Evolutionary conservation across 371 early-diverging fungal genomes (phyloP).

Genomic region (Mortierella sp.): DNA sequence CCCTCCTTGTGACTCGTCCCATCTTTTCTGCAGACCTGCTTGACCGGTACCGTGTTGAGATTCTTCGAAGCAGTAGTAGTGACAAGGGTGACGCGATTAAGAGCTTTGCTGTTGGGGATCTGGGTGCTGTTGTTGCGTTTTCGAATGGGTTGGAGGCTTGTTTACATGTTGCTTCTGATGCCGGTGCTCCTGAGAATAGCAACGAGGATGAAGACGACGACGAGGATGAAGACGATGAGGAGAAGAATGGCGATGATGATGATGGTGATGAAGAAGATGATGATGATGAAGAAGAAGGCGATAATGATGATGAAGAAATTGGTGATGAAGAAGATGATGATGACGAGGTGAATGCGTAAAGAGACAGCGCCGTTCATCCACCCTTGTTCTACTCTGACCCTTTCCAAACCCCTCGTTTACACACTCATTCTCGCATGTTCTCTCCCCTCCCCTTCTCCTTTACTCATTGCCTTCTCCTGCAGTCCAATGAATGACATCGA

Average conservation of each 20-base stretch:
- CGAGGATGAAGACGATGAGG: slow-evolving; percentile 5
- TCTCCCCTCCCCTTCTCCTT: too few relatives aligned
- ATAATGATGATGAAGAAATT: not conserved
- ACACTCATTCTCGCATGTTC: too few relatives aligned
- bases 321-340: not conserved
- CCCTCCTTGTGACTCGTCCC: slow-evolving; percentile 17
- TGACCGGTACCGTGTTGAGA: slow-evolving; percentile 33
- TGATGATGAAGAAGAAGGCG: not conserved
- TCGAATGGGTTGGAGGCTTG: slow-evolving; percentile 51
- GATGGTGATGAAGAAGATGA: not conserved
- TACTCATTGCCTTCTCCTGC: too few relatives aligned
- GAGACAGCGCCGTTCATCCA: too few relatives aligned
- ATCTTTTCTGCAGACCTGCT: slow-evolving; percentile 37
- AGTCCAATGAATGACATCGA: too few relatives aligned
- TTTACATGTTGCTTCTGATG: slow-evolving; percentile 25
- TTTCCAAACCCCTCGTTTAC: too few relatives aligned
- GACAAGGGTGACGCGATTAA: not conserved
- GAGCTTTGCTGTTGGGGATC: slow-evolving; percentile 16
- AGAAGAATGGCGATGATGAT: not conserved
- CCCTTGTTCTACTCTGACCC: too few relatives aligned
- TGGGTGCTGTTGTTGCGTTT: slow-evolving; percentile 16
- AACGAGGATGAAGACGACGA: slow-evolving; percentile 24
- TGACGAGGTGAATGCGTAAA: not conserved
- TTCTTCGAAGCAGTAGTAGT: slow-evolving; percentile 13
- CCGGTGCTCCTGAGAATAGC: slow-evolving; percentile 20